These are phyloP conservation scores for Backusella mclennaniae DNA, from an alignment of 192 early-diverging fungal genomes.

Conservation along the genomic window DNA sequence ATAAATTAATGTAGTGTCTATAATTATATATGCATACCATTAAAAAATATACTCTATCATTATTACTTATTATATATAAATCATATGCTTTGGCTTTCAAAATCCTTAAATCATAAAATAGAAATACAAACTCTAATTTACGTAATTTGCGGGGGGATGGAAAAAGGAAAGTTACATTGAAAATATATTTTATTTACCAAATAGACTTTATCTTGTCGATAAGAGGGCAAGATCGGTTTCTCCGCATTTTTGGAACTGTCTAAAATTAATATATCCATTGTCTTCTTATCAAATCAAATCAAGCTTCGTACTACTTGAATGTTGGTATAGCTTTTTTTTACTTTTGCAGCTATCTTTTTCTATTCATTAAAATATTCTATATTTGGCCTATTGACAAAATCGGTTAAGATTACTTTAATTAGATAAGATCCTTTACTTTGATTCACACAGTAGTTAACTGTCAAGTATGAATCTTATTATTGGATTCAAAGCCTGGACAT, in stretches of 20 bases:
- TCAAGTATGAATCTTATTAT: not conserved
- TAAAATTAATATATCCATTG: not conserved
- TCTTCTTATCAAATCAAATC: not conserved
- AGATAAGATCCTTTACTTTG: not conserved
- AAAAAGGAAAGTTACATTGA: not conserved
- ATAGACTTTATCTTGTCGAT: not conserved
- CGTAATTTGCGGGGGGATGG: not conserved
- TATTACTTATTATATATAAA: too few species aligned
- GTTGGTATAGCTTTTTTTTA: not conserved
- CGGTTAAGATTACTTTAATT: not conserved
- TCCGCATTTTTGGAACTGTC: not conserved
- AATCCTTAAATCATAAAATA: too few species aligned
- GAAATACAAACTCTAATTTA: too few species aligned
- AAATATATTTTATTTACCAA: not conserved
- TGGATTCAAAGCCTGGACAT: not conserved
- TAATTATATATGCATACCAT: not conserved
- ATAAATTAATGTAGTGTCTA: not conserved
- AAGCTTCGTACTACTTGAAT: not conserved
- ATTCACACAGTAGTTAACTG: not conserved
- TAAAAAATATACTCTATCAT: not conserved
- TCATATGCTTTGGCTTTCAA: too few species aligned
- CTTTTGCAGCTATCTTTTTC: not conserved
- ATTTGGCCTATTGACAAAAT: not conserved
- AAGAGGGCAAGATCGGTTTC: too few species aligned
- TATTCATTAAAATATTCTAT: conserved; percentile 2